Evolutionary conservation across 2,329 filamentous ascomycete species (phyloP).

Genomic region (Aspergillus japonicus): DNA sequence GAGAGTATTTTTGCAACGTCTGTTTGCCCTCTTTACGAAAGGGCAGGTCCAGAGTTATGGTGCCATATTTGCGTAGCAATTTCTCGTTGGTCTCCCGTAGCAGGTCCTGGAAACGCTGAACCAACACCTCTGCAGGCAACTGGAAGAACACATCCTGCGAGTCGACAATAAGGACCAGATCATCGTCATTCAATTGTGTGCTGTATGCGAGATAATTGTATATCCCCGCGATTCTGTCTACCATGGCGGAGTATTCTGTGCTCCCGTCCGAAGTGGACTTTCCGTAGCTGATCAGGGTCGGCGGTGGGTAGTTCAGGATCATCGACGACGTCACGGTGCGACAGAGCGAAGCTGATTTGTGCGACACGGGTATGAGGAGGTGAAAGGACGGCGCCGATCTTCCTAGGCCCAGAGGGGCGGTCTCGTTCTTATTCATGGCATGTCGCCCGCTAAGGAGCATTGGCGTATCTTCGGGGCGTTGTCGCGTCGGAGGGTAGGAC

Average conservation of each 20-base stretch:
- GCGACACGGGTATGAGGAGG: constrained; percentile 53
- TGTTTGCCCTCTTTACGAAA: constrained; percentile 21
- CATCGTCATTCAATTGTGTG: constrained; percentile 54
- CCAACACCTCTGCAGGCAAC: constrained; percentile 61
- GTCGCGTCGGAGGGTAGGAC: constrained; percentile 30
- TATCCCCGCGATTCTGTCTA: constrained; percentile 48
- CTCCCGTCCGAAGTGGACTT: constrained; percentile 26
- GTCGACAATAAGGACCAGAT: constrained; percentile 64
- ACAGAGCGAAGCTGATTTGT: constrained; percentile 54
- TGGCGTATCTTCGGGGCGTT: constrained; percentile 32
- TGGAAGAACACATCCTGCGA: constrained; percentile 66
- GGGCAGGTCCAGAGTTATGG: constrained; percentile 22
- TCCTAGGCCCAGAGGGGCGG: constrained; percentile 31
- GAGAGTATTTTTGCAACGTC: constrained; percentile 45
- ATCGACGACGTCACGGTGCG: constrained; percentile 58
- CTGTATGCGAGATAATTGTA: constrained; percentile 50
- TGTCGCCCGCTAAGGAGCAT: constrained; percentile 25
- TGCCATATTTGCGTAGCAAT: constrained; percentile 52
- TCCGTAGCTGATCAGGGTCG: constrained; percentile 53
- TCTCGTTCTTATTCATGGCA: constrained; percentile 25
- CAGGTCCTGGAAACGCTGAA: constrained; percentile 60
- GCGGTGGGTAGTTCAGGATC: constrained; percentile 59
- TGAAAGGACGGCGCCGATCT: constrained; percentile 51
- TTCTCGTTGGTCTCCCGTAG: constrained; percentile 54
- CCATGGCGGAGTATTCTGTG: constrained; percentile 43